Percentiles rank a stretch among this genome's conserved stretches.
phyloP scores from a whole-genome alignment of 2,329 filamentous ascomycete genomes.

The Lasiodiplodia sp. region DNA sequence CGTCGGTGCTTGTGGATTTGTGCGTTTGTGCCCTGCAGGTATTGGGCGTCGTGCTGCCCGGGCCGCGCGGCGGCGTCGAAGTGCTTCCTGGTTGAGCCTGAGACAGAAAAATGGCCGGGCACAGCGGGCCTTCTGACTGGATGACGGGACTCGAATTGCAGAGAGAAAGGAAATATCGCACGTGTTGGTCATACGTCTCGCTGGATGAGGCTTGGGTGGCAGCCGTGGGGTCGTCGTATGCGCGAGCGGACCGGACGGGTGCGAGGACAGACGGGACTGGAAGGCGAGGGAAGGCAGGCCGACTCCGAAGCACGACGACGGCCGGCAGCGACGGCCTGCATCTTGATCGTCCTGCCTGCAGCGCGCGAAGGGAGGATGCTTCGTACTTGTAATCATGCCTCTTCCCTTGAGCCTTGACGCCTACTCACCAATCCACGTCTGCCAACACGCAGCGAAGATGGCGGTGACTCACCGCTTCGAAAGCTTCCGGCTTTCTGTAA shows the following conservation, averaged over 20 bases:
- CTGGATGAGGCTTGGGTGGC: not conserved
- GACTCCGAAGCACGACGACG: conserved; percentile 19
- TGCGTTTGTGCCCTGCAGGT: conserved; percentile 5
- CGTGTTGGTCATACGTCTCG: conserved; percentile 19
- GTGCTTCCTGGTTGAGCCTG: conserved; percentile 15
- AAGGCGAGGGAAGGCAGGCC: not conserved
- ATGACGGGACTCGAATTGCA: conserved; percentile 18
- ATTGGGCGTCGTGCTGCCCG: not conserved
- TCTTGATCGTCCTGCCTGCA: not conserved
- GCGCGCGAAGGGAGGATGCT: conserved; percentile 19
- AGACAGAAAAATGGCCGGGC: conserved; percentile 15
- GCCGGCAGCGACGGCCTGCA: not conserved
- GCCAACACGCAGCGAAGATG: conserved; percentile 1
- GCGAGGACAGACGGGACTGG: not conserved
- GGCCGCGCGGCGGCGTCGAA: not conserved
- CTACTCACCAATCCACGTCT: conserved; percentile 21
- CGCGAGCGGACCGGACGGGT: conserved; percentile 11
- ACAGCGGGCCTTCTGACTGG: not conserved
- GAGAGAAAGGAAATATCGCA: not conserved
- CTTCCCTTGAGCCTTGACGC: conserved; percentile 19
- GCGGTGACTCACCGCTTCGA: conserved; percentile 13
- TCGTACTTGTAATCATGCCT: conserved; percentile 30
- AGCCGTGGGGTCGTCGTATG: conserved; percentile 1
- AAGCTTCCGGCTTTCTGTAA: not conserved
- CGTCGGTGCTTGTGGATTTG: not conserved